Evolutionary conservation across 176 grass and related monocot genomes (phyloP).

Genomic region (Secale cereale): DNA sequence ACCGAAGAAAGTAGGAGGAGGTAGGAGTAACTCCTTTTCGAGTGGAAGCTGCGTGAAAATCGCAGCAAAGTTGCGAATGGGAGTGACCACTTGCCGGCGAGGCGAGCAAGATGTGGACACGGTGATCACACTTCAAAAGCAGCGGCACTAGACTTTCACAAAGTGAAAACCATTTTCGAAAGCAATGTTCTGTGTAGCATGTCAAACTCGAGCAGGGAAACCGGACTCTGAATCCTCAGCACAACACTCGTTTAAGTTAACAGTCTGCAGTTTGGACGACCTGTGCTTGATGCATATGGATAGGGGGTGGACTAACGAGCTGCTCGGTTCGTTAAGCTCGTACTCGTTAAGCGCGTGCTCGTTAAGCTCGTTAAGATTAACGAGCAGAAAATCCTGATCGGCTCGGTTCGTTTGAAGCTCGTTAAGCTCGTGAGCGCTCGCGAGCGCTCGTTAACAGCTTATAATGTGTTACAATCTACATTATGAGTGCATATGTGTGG

Average conservation of each 20-base stretch:
- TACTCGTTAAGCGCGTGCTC: too few relatives aligned
- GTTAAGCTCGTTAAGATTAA: too few relatives aligned
- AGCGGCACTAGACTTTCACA: background rate
- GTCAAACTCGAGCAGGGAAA: conserved; percentile 12
- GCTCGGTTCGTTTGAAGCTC: too few relatives aligned
- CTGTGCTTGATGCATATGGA: background rate
- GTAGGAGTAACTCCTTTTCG: background rate
- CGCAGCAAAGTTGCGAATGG: background rate
- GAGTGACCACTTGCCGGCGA: conserved; percentile 6
- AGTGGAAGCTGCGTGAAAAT: background rate
- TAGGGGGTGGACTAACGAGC: too few relatives aligned
- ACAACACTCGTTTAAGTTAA: background rate
- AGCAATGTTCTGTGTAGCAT: background rate
- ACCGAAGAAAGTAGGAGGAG: background rate
- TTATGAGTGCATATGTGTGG: too few relatives aligned
- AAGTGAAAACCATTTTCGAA: background rate
- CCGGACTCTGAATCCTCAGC: conserved; percentile 15
- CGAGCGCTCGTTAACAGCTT: too few relatives aligned
- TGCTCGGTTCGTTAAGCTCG: too few relatives aligned
- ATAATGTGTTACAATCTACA: too few relatives aligned
- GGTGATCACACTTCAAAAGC: conserved; percentile 32
- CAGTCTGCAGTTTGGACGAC: background rate
- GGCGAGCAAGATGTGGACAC: conserved; percentile 33
- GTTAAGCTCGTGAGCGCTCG: too few relatives aligned
- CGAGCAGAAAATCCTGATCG: too few relatives aligned